Base-by-base conservation (phyloP, 164 flowering plant genomes). In the Nelumbo lutea region DNA sequence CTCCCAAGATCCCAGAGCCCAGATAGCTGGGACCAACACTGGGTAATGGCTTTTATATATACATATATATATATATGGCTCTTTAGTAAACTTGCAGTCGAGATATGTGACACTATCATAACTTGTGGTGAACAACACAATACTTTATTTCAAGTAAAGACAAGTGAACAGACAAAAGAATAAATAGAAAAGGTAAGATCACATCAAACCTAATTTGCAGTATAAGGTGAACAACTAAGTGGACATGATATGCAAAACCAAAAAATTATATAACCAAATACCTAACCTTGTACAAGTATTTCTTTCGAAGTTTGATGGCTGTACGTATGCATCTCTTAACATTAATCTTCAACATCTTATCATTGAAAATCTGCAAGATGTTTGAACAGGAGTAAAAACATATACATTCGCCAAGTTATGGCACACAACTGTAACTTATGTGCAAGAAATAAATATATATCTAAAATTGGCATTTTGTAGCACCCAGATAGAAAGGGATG, bases 291-390 rank as follows among this genome's bases (percentile, higher is more conserved):
- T 83, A 82, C 53, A 85, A 80, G 67, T 92, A 92, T 78, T 90
- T 92, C 82, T 84, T 90, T 69, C 96, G 82, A 48, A 90, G 83
- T 81, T 90, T 92, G 77, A 88, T 84, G 47, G 98, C 96, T 60
- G 82, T 77, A 40, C 80, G 79, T 72, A 90, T 67, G 64, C 96
- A 90, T 81, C 90, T 86, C 73, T 75, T 92, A 27, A 87, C 88
- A 62, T 80, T 85, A 59, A 92, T 88, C 80, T 84, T 85, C 57
- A 92, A 86, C 82, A 82, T 72, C n/a, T 83, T 92, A 70, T 92
- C 98, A 81, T 90, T 92, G 76, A 88, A 92, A 77, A 88, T 88
- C 98, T 92, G 89, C 80, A 73, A 77, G 52, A 64, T 51, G 66
- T n/a, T 55, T 15, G 53, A 60, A 9, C 45, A 60, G 9, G 62